Evolutionary conservation across 768 basidiomycete genomes (phyloP).

Genomic region (Chalciporus chontae): DNA sequence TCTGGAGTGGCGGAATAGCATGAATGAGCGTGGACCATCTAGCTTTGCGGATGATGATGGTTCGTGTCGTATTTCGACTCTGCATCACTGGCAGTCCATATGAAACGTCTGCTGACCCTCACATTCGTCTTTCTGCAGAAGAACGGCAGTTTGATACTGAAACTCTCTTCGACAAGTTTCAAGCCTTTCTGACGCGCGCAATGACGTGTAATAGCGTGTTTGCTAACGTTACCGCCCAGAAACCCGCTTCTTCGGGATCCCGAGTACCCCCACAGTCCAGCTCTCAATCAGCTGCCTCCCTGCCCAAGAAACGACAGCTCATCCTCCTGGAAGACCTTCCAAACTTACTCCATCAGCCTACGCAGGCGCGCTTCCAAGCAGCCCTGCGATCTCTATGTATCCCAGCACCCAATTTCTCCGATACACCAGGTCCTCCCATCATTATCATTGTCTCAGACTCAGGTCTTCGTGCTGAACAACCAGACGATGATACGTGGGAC

Average conservation of each 20-base stretch:
- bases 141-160: conserved; percentile 13
- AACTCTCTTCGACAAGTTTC: conserved; percentile 61
- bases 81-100: not conserved
- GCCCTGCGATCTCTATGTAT: conserved; percentile 54
- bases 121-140: conserved; percentile 7
- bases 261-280: conserved; percentile 4
- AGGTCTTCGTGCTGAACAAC: conserved; percentile 67
- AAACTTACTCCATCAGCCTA: conserved; percentile 74
- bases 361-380: conserved; percentile 69
- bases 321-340: conserved; percentile 90
- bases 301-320: conserved; percentile 43
- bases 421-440: conserved; percentile 49
- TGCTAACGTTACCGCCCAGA: conserved; percentile 8
- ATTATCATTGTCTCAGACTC: conserved; percentile 83
- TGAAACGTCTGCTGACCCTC: not conserved
- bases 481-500: conserved; percentile 48
- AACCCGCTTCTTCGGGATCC: conserved; percentile 1
- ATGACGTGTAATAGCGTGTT: conserved; percentile 58
- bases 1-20: conserved; percentile 78
- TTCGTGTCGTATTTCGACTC: not conserved
- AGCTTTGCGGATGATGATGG: conserved; percentile 21
- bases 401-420: conserved; percentile 21
- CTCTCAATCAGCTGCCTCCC: not conserved
- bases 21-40: conserved; percentile 44
- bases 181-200: conserved; percentile 70